These are phyloP conservation scores for Dioscorea dumetorum DNA, from an alignment of 106 monocot genomes.

Conservation along the genomic window DNA sequence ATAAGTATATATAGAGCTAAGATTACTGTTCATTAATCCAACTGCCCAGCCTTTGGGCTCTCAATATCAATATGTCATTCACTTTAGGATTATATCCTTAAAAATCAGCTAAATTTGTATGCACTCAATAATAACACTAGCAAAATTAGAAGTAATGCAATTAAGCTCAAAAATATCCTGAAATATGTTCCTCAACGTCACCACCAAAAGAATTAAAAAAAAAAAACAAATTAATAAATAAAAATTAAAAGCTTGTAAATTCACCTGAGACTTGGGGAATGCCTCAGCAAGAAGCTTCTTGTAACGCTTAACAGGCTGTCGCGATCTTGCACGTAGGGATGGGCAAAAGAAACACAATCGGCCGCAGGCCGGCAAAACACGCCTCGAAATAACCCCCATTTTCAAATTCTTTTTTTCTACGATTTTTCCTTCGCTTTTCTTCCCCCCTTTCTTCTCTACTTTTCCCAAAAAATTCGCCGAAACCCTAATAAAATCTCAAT, in stretches of 20 bases:
- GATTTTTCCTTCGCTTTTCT: not conserved
- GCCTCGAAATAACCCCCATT: constrained; percentile 44
- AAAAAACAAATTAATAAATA: not conserved
- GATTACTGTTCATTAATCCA: no score
- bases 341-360: constrained; percentile 39
- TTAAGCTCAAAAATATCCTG: no score
- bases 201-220: not conserved
- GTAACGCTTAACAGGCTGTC: constrained; percentile 42
- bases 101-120: no score
- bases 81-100: no score
- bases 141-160: no score
- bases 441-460: not conserved
- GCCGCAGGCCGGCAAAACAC: constrained; percentile 33
- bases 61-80: no score
- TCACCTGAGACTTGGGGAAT: constrained; percentile 24
- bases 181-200: no score
- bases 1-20: no score
- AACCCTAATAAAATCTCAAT: not conserved
- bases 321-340: constrained; percentile 39
- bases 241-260: not conserved
- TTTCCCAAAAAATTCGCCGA: not conserved
- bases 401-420: not conserved
- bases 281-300: constrained; percentile 33
- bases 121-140: no score
- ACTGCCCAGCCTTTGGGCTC: no score